Evolutionary conservation across 1,284 basidiomycete genomes (phyloP).

Genomic region (Pascua sp.): DNA sequence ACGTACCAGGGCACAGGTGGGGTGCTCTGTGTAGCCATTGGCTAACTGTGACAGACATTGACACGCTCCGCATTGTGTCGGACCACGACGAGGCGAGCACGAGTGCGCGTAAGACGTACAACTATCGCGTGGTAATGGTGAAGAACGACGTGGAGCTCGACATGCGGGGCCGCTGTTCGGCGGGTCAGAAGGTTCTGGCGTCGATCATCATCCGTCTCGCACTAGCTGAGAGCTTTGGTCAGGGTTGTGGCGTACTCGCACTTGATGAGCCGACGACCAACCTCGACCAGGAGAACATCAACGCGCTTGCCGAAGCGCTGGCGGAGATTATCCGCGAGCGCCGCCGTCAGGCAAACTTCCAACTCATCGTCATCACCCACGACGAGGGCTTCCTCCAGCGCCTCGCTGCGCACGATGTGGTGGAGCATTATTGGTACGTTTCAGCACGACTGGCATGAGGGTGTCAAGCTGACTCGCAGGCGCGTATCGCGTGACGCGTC

Average conservation of each 20-base stretch:
- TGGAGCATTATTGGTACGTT: conserved; percentile 85
- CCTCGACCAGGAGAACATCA: conserved; percentile 92
- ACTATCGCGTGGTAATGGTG: conserved; percentile 97
- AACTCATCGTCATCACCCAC: conserved; percentile 95
- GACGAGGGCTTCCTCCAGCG: conserved; percentile 63
- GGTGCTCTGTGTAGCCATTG: conserved; percentile 17
- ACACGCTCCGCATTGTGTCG: conserved; percentile 91
- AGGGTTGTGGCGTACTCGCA: conserved; percentile 95
- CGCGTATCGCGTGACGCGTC: conserved; percentile 48
- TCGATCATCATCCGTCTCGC: conserved; percentile 99
- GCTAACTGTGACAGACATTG: conserved; percentile 67
- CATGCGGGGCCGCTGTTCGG: conserved; percentile 97
- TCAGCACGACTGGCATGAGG: neutral
- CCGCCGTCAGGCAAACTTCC: conserved; percentile 85
- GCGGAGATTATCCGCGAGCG: conserved; percentile 93
- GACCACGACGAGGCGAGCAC: conserved; percentile 74
- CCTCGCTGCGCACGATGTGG: conserved; percentile 76
- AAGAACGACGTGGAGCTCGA: conserved; percentile 99
- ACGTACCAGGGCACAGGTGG: conserved; percentile 96
- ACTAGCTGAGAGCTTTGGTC: conserved; percentile 92
- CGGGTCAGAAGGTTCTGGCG: conserved; percentile 97
- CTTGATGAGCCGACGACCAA: conserved; percentile 98
- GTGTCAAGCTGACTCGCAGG: conserved; percentile 22
- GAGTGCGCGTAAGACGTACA: conserved; percentile 85
- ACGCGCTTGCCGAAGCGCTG: conserved; percentile 84